Evolutionary conservation across 2,329 filamentous ascomycete species (phyloP).

Genomic region (Coleophoma cylindrospora): DNA sequence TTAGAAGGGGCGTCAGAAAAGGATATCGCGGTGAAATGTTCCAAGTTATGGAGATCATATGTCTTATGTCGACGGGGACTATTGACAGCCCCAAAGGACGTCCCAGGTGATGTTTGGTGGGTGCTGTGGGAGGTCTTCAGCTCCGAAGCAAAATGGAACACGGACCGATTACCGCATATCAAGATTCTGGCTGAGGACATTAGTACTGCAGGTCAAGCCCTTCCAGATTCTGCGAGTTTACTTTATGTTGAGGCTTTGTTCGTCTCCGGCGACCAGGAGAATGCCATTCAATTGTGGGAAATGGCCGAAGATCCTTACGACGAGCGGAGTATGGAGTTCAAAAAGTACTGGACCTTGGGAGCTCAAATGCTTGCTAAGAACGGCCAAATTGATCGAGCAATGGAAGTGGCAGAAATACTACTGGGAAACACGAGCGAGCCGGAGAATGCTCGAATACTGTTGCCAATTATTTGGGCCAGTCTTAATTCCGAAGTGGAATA

Average conservation of each 20-base stretch:
- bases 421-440: conserved; percentile 35
- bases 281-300: conserved; percentile 28
- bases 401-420: conserved; percentile 49
- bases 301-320: conserved; percentile 25
- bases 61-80: conserved; percentile 40
- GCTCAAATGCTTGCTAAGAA: conserved; percentile 56
- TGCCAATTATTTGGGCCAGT: conserved; percentile 67
- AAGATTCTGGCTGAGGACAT: conserved; percentile 62
- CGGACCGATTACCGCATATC: conserved; percentile 55
- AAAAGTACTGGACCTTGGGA: conserved; percentile 59
- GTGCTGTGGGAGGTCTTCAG: conserved; percentile 61
- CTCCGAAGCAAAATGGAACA: conserved; percentile 41
- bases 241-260: conserved; percentile 63
- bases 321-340: conserved; percentile 23
- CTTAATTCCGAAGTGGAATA: conserved; percentile 41
- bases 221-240: conserved; percentile 50
- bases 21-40: conserved; percentile 25
- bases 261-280: conserved; percentile 48
- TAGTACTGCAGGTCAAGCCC: conserved; percentile 46
- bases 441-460: conserved; percentile 49
- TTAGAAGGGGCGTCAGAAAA: conserved; percentile 28
- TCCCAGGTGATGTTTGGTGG: conserved; percentile 59
- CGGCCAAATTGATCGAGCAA: conserved; percentile 54
- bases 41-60: conserved; percentile 43
- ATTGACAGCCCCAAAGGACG: conserved; percentile 40